Evolutionary conservation across 768 basidiomycete species (phyloP), one percentile per base, ranked within the genome.

Genomic region (Russula lepida): DNA sequence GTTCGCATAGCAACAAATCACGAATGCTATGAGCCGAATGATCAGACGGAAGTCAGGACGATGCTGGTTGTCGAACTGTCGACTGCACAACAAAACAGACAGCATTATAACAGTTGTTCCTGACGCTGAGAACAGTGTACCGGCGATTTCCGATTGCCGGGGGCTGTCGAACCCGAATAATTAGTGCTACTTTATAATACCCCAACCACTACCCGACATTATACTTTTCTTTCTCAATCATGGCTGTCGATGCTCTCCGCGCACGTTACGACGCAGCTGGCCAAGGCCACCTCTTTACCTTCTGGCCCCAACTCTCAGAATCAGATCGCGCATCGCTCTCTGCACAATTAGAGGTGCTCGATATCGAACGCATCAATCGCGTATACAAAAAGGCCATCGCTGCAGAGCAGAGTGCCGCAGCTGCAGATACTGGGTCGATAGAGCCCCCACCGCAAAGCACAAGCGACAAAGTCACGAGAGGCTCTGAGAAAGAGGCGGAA

Each of bases 351-450:
- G 78, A 83, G 50, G 73, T 79, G 12, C 84, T 99, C 71, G 85
- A 98, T 72, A 85, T 97, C 67, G 82, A 87, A 60, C 90, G 94
- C 65, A 93, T 98, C 62, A 98, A 98, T 77, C 81, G 84, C 67
- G 83, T 98, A 67, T 95, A 85, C 81, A 69, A 78, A 46, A 88
- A 84, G 66, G 91, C 95, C 21, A 77, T 92, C 64, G 66, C 78
- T 39, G 78, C 84, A 5, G 90, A 94, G 71, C 76, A 79, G 50
- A 77, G 77, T 39, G 75, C 78, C 17, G 63, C 58, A 72, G 78
- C 39, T 66, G 66, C 33, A 71, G 71, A 50, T 68, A 5, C 43
- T 11, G 73, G 57, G 65, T 70, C 15, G 84, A 86, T 97, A 66
- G 80, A 85, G 59, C 94, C 97, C 21, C 79, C 98, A 6, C 95